Evolutionary conservation across 768 basidiomycete species (phyloP), one percentile per base, ranked within the genome.

Genomic region (Termitomyces titanicus): DNA sequence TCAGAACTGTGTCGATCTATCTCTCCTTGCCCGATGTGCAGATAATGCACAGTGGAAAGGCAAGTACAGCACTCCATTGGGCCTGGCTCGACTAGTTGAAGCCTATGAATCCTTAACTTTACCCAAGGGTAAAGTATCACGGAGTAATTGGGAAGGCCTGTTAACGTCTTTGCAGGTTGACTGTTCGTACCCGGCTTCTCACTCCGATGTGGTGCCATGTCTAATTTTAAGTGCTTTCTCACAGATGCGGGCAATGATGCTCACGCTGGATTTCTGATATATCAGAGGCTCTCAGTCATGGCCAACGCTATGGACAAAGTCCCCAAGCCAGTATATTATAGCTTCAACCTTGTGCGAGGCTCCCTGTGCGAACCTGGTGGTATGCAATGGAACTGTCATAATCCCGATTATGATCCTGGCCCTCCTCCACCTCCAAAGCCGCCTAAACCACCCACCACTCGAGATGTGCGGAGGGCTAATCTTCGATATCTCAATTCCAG

Each of bases 21-120:
- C 83, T 40, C 73, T 88, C 5, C 74, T 92, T 20, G 89, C 89
- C 15, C 78, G 83, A 31, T 81, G 82, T 0, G 86, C 83, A 42
- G 90, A 92, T 63, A 86, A 87, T 59, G 71, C 71, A 6, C 78
- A 75, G 29, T 92, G 89, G 88, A 85, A 86, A 68, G 89, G 88
- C 38, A 79, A 73, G 55, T 91, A 88, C 61, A 75, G 67, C n/a
- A 55, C 63, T 5, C 72, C 78, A 10, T 76, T 92, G 35, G 86
- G 88, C 17, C 76, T 92, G 9, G 76, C 86, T 25, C 78, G 84
- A 17, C 75, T 92, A 0, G 72, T 84, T n/a, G 82, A 85, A 59
- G 68, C 70, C 1, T 92, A 91, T 53, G 74, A 84, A 56, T 71
- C 76, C 37, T 71, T 74, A 12, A 62, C 70, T 0, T 66, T 92